Evolutionary conservation across 1,139 yeast genomes (phyloP), one percentile per base, ranked within the genome.

Genomic region (Candida freyschussii): DNA sequence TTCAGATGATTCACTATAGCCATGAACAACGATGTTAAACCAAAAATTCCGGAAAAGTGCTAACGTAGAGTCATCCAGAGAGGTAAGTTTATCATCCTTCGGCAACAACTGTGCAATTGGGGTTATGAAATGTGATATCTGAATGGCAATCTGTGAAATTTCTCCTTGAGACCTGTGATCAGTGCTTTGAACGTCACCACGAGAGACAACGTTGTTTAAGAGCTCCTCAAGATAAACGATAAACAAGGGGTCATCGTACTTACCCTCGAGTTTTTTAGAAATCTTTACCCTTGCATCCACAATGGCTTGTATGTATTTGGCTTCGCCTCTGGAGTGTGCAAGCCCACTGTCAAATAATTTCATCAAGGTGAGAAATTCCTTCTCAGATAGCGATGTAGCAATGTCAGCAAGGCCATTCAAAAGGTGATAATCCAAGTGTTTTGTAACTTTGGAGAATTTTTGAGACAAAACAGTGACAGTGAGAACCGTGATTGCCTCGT

Each of bases 1-100:
- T 11, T 67, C 65, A 0, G 95, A 78, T 32, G 70, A 69, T 32
- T 68, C 65, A 16, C 79, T 72, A 54, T 78, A 87, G 0, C 98
- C 98, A 57, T 91, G 96, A 26, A 89, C 85, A 5, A 82, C 93
- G 72, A 91, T 69, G 52, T 89, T 91, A 56, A 84, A 87, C 99
- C 99, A 93, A 30, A 86, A 77, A 56, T 91, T 84, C 52, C 95
- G 75, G 63, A 89, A 86, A 13, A 34, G 22, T 10, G 21, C 21
- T 8, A 26, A 17, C n/a, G 33, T 33, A 1, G 13, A 9, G 37
- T 80, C 67, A 25, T 47, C 52, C 6, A 59, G 52, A 4, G 54
- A 38, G 1, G 40, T 44, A 22, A 55, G 56, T 34, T 58, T 60
- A 10, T 45, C 38, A 14, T 60, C 57, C 26, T 67, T 61, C 3